Conservation (phyloP, 2,329 filamentous ascomycete genomes). For the Epichloe bromicola region DNA sequence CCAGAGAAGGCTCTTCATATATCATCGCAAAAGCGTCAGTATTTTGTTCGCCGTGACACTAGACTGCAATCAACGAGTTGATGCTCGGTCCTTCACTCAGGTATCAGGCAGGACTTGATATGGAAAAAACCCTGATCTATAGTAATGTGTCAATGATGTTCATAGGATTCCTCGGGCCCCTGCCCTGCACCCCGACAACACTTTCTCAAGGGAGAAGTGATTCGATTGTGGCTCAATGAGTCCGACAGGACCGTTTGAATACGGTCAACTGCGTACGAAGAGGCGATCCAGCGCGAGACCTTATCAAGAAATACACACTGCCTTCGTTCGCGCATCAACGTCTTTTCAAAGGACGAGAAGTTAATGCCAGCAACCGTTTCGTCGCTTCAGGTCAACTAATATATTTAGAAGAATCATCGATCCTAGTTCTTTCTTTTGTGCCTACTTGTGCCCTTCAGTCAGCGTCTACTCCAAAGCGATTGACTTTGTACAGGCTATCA, state of each 20-base stretch:
- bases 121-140: too few relatives aligned
- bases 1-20: too few relatives aligned
- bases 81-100: too few relatives aligned
- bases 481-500: not conserved
- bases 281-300: not conserved
- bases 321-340: not conserved
- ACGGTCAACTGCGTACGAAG: not conserved
- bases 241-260: not conserved
- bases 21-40: too few relatives aligned
- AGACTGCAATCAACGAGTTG: too few relatives aligned
- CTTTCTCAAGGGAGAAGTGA: not conserved
- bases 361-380: too few relatives aligned
- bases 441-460: not conserved
- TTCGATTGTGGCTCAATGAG: too few relatives aligned
- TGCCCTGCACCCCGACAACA: too few relatives aligned
- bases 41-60: too few relatives aligned
- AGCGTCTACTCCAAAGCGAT: not conserved
- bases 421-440: slow-evolving; percentile 6
- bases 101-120: too few relatives aligned
- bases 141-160: too few relatives aligned
- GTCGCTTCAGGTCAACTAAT: not conserved
- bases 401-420: not conserved
- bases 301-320: not conserved
- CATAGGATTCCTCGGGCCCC: too few relatives aligned
- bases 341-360: not conserved